A percentile compares a stretch with the other conserved stretches of the same genome.
Evolutionary conservation across 2,329 filamentous ascomycete genomes (phyloP).

Genomic region (Colletotrichum costaricense): DNA sequence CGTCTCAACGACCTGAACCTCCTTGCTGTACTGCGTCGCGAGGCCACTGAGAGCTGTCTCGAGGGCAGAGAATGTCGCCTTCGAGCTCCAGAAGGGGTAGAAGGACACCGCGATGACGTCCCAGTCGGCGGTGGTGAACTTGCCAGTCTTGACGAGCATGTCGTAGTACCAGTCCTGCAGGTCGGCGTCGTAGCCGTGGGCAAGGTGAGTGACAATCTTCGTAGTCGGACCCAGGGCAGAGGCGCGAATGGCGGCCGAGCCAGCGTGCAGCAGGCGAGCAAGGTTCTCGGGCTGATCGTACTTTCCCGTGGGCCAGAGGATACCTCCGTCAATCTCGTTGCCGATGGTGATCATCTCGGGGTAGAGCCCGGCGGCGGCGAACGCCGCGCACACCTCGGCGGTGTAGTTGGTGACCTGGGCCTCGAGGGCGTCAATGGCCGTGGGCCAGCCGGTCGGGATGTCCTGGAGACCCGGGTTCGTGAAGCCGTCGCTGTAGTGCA

Average conservation of each 20-base stretch:
- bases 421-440: slow-evolving; percentile 7
- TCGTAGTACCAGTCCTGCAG: too few relatives aligned
- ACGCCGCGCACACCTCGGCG: neutral
- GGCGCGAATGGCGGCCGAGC: too few relatives aligned
- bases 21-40: neutral
- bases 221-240: too few relatives aligned
- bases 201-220: neutral
- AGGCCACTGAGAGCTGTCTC: neutral
- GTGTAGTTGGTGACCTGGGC: slow-evolving; percentile 1
- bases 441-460: slow-evolving; percentile 4
- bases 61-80: neutral
- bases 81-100: slow-evolving; percentile 5
- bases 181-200: too few relatives aligned
- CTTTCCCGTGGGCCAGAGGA: neutral
- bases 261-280: too few relatives aligned
- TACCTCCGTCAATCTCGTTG: slow-evolving; percentile 5
- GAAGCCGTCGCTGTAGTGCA: neutral
- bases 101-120: slow-evolving; percentile 9
- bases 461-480: slow-evolving; percentile 3
- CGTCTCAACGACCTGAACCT: slow-evolving; percentile 9
- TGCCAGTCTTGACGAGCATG: too few relatives aligned
- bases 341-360: slow-evolving; percentile 13
- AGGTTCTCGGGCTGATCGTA: too few relatives aligned
- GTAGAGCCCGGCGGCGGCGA: slow-evolving; percentile 4
- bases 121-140: neutral